Evolutionary conservation across 2,329 filamentous ascomycete species (phyloP).

Genomic region (Colletotrichum lindemuthianum): DNA sequence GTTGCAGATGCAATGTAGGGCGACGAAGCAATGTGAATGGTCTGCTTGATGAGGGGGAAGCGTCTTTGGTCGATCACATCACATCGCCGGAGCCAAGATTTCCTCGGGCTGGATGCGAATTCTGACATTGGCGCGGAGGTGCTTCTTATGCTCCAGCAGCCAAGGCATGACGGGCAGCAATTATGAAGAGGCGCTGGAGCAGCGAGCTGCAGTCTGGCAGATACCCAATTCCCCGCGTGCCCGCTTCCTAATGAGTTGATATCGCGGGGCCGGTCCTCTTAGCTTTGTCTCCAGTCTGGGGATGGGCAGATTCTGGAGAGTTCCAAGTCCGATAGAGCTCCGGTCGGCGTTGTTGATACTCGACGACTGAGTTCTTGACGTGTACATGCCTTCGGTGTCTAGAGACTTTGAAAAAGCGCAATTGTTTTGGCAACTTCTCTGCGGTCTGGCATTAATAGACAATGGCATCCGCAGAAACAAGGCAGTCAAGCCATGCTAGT

Average conservation of each 20-base stretch:
- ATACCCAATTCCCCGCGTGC: slow-evolving; percentile 22
- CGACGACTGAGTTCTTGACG: background rate
- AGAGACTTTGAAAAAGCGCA: background rate
- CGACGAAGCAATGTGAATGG: slow-evolving; percentile 10
- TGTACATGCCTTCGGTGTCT: background rate
- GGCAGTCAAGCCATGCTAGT: slow-evolving; percentile 2
- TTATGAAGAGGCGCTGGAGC: too few species aligned
- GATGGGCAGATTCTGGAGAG: slow-evolving; percentile 9
- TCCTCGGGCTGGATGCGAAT: too few species aligned
- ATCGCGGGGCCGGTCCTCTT: slow-evolving; percentile 25
- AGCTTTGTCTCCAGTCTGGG: slow-evolving; percentile 25
- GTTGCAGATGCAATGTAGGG: slow-evolving; percentile 21
- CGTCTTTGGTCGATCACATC: background rate
- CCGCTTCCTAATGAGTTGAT: slow-evolving; percentile 14
- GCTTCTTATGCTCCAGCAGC: background rate
- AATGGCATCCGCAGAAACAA: background rate
- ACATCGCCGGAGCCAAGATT: too few species aligned
- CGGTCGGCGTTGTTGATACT: background rate
- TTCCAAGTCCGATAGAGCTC: slow-evolving; percentile 19
- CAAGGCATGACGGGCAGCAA: background rate
- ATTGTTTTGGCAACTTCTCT: background rate
- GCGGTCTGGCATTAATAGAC: background rate
- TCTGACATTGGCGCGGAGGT: too few species aligned
- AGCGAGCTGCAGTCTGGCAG: background rate
- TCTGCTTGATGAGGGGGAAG: slow-evolving; percentile 2